A percentile compares a stretch with the other conserved stretches of the same genome.
phyloP scores from a whole-genome alignment of 1,139 yeast genomes.

The Pneumocystis wakefieldiae region DNA sequence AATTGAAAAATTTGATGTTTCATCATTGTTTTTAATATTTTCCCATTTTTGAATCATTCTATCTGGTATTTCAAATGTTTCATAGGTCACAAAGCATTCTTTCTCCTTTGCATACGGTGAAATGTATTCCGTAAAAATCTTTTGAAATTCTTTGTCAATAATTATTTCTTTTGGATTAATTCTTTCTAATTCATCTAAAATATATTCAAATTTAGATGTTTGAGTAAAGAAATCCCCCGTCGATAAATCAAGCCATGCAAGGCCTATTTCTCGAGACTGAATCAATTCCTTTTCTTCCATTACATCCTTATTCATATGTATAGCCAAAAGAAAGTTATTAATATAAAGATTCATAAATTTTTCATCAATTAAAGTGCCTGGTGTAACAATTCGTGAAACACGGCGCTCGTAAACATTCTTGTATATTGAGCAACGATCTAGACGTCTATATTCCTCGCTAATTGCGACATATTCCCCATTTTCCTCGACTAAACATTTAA shows the following conservation, averaged over 20 bases:
- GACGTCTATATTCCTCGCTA: slow-evolving; percentile 43
- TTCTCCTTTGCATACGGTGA: slow-evolving; percentile 37
- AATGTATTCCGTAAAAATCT: slow-evolving; percentile 4
- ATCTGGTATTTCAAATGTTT: slow-evolving; percentile 22
- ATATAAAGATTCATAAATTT: slow-evolving; percentile 57
- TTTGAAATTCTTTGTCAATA: slow-evolving; percentile 26
- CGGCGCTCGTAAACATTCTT: slow-evolving; percentile 42
- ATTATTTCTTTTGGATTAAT: slow-evolving; percentile 56
- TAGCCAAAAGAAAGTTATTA: slow-evolving; percentile 55
- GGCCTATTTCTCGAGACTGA: slow-evolving; percentile 33
- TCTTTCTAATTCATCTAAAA: slow-evolving; percentile 47
- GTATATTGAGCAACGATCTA: slow-evolving; percentile 15
- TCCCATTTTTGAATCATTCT: slow-evolving; percentile 4
- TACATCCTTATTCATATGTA: slow-evolving; percentile 38
- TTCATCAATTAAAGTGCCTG: slow-evolving; percentile 87
- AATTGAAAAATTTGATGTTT: slow-evolving; percentile 11
- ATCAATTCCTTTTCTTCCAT: background rate
- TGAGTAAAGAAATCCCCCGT: slow-evolving; percentile 65
- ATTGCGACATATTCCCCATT: slow-evolving; percentile 60
- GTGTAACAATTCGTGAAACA: slow-evolving; percentile 68
- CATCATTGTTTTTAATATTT: background rate
- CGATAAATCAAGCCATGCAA: slow-evolving; percentile 81
- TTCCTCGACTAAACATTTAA: slow-evolving; percentile 57
- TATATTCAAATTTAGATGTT: slow-evolving; percentile 39
- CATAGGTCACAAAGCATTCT: slow-evolving; percentile 46